Evolutionary conservation across 2,329 filamentous ascomycete genomes (phyloP).

Genomic region (Sporothrix luriei): DNA sequence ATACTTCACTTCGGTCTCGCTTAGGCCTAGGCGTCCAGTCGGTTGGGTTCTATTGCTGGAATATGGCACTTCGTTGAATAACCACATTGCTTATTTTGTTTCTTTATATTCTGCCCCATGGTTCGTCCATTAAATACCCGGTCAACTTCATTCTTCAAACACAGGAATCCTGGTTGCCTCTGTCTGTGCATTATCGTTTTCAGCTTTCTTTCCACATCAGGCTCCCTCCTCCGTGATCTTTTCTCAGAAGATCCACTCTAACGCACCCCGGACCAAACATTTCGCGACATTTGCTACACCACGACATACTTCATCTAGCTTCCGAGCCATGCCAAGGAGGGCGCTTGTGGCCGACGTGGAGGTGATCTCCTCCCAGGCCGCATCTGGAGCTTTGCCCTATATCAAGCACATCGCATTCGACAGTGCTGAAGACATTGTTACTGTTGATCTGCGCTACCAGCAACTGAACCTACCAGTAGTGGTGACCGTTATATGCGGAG

Average conservation of each 20-base stretch:
- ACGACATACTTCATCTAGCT: background rate
- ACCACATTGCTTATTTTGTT: background rate
- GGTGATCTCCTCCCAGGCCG: background rate
- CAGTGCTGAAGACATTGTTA: background rate
- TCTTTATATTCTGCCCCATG: background rate
- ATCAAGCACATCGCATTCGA: background rate
- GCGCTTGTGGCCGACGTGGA: constrained; percentile 41
- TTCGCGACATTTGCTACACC: background rate
- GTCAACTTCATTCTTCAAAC: background rate
- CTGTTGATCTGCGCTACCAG: background rate
- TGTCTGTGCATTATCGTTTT: background rate
- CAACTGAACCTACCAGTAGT: background rate
- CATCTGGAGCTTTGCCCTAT: background rate
- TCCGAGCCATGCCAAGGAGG: constrained; percentile 26
- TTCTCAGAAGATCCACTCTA: background rate
- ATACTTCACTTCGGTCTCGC: background rate
- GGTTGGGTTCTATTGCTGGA: background rate
- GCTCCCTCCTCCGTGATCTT: background rate
- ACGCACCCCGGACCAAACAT: background rate
- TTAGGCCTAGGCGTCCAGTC: background rate
- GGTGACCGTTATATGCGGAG: constrained; percentile 14
- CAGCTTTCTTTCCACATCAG: too few species aligned
- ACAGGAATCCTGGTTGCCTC: background rate
- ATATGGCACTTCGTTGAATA: background rate
- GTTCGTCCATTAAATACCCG: background rate